Evolutionary conservation across 1,284 basidiomycete genomes (phyloP).

Genomic region (Ceratobasidium sp.): DNA sequence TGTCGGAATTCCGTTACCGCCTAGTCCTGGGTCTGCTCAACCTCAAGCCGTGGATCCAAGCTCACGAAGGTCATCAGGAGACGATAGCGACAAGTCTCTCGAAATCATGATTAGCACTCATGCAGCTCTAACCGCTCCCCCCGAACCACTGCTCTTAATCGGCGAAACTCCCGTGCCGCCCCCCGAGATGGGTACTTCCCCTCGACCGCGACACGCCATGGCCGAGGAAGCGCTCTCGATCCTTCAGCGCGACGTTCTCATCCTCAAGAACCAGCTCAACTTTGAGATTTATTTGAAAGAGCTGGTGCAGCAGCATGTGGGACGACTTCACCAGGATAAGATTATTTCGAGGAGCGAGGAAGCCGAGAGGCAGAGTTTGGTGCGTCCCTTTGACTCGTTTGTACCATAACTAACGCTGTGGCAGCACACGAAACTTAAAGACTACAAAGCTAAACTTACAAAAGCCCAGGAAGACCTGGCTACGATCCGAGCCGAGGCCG

Average conservation of each 20-base stretch:
- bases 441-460: conserved; percentile 38
- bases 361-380: conserved; percentile 77
- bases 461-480: conserved; percentile 42
- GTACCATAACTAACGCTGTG: neutral
- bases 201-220: conserved; percentile 52
- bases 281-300: conserved; percentile 80
- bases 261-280: conserved; percentile 77
- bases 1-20: conserved; percentile 25
- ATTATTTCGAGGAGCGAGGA: conserved; percentile 73
- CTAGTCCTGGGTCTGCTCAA: conserved; percentile 10
- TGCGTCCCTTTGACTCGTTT: conserved; percentile 51
- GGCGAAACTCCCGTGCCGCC: conserved; percentile 50
- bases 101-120: conserved; percentile 72
- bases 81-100: conserved; percentile 59
- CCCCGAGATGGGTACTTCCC: conserved; percentile 60
- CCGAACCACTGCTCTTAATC: neutral
- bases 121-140: conserved; percentile 58
- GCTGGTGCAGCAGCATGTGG: conserved; percentile 77
- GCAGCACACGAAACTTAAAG: conserved; percentile 43
- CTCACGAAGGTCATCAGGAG: conserved; percentile 22
- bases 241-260: conserved; percentile 72
- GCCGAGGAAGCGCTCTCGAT: conserved; percentile 64
- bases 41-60: conserved; percentile 26
- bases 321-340: conserved; percentile 73
- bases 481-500: conserved; percentile 35